Conservation (phyloP, 169 alveolate species). For the Eimeria acervulina region DNA sequence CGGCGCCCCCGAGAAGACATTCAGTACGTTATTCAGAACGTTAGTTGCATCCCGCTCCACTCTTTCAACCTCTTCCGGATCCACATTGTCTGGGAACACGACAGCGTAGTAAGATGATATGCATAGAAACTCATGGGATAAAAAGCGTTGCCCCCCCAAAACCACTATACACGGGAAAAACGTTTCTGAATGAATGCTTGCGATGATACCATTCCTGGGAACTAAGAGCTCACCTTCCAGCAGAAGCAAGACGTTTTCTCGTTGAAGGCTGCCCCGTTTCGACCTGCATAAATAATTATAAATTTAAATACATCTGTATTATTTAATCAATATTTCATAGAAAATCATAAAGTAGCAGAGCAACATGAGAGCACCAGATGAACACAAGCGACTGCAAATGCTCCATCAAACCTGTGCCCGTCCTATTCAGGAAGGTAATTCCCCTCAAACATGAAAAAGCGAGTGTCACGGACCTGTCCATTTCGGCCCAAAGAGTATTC, state of each 20-base stretch:
- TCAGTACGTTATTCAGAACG: constrained; percentile 39
- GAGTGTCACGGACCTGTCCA: constrained; percentile 77
- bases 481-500: constrained; percentile 72
- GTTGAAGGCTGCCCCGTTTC: constrained; percentile 70
- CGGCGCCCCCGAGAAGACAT: constrained; percentile 56
- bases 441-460: background rate
- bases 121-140: background rate
- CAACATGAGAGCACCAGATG: background rate
- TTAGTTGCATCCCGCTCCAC: constrained; percentile 72
- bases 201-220: background rate
- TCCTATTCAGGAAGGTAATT: background rate
- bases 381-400: background rate
- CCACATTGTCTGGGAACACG: constrained; percentile 78
- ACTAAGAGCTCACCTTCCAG: constrained; percentile 76
- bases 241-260: constrained; percentile 77
- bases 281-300: no score
- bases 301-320: no score
- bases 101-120: background rate
- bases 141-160: background rate
- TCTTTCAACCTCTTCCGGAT: constrained; percentile 71
- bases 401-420: background rate
- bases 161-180: background rate
- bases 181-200: background rate
- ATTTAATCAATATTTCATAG: no score
- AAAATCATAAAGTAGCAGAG: no score